Evolutionary conservation across 192 early-diverging fungal species (phyloP).

Genomic region (Gamsiella multidivaricata): DNA sequence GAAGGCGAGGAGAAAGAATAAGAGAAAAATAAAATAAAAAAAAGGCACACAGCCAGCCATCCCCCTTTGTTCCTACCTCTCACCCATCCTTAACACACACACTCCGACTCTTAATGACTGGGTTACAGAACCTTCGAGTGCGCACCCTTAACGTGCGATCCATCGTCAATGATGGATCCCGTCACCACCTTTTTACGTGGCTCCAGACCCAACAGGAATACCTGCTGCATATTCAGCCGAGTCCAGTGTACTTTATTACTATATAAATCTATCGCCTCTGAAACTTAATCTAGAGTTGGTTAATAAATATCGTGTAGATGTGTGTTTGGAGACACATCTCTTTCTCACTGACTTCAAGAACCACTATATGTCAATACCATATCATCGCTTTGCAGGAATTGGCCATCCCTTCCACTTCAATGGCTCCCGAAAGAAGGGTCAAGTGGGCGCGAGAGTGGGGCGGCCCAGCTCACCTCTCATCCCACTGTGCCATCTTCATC

Average conservation of each 20-base stretch:
- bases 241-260: no score
- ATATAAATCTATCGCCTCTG: no score
- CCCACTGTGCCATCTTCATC: not conserved
- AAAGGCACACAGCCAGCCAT: no score
- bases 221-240: no score
- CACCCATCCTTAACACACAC: not conserved
- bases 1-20: no score
- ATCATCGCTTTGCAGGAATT: not conserved
- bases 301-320: no score
- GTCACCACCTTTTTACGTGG: not conserved
- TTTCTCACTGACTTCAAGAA: no score
- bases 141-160: not conserved
- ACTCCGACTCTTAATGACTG: not conserved
- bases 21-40: no score
- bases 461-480: not conserved
- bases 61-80: not conserved
- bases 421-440: not conserved
- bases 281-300: no score
- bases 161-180: not conserved
- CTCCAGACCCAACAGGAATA: not conserved
- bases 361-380: not conserved
- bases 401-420: not conserved
- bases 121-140: not conserved
- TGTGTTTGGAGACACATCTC: no score
- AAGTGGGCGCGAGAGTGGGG: not conserved